These are phyloP conservation scores for Laguncularia racemosa DNA, from an alignment of 345 rosid species.

Conservation along the genomic window DNA sequence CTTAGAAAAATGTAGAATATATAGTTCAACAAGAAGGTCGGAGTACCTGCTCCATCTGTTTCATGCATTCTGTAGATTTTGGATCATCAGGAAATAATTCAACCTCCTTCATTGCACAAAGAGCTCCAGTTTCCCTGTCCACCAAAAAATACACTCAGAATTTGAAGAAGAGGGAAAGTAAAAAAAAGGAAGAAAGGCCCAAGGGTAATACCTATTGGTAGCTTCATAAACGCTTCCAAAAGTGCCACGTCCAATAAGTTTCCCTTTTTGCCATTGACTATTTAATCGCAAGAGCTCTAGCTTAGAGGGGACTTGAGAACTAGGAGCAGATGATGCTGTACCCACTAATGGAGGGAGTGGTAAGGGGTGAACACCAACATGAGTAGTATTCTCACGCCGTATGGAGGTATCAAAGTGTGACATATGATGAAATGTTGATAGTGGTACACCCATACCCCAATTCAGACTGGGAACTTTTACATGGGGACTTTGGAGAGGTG, in stretches of 20 bases:
- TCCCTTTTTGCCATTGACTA: conserved; percentile 83
- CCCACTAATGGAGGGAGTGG: conserved; percentile 92
- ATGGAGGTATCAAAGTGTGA: conserved; percentile 31
- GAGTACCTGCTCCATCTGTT: conserved; percentile 80
- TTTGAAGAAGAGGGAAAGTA: conserved; percentile 6
- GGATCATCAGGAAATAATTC: conserved; percentile 90
- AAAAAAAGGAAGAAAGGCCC: conserved; percentile 5
- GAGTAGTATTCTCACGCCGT: conserved; percentile 32
- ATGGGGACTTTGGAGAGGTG: conserved; percentile 73
- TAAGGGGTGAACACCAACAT: conserved; percentile 56
- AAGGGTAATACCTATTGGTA: conserved; percentile 54
- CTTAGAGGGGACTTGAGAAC: conserved; percentile 33
- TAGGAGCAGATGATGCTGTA: conserved; percentile 24
- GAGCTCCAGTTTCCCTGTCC: conserved; percentile 86
- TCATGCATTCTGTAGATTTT: conserved; percentile 71
- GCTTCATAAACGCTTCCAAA: conserved; percentile 96
- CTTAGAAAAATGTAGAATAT: no score
- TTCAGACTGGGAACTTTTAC: conserved; percentile 39
- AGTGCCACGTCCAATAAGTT: conserved; percentile 97
- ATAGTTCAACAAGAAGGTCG: no score
- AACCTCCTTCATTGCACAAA: conserved; percentile 98
- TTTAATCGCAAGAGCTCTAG: conserved; percentile 42
- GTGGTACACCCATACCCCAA: conserved; percentile 40
- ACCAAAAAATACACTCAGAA: conserved; percentile 14
- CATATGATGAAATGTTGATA: conserved; percentile 46